Base-by-base conservation (phyloP, 1,139 yeast genomes). In the Kluyveromyces sp. region DNA sequence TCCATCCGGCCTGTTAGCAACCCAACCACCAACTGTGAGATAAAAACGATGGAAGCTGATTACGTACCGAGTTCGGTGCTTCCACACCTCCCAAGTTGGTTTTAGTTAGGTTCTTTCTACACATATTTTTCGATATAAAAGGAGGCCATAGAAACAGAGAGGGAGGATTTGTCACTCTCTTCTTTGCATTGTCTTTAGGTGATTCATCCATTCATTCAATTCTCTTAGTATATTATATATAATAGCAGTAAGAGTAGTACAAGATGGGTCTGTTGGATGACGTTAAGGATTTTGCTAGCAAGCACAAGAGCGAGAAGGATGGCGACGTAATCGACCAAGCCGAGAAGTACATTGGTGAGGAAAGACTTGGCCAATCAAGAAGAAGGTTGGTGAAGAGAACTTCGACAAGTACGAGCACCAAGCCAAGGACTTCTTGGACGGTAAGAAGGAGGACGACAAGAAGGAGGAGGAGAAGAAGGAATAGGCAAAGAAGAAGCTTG, bases 301-400 rank as follows among this genome's bases (percentile, higher is more conserved):
- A 43, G 39, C 39, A 33, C 21, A 15, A 15, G 26, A 31, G 39
- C 25, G 35, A 39, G 21, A 32, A 39, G 21, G 46, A 43, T 25
- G 43, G 39, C 29, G 43, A 43, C 25, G 7, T 43, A 8, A 27
- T 38, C 35, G n/a, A 26, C 29, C 39, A 35, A 30, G 46, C 46
- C 28, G 41, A 38, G 21, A 34, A 34, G 4, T 38, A 38, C 34
- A 10, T 38, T 10, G 41, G 41, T 25, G 46, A 39, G 34, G 35
- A 43, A 15, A 31, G 43, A 25, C 39, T 34, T 15, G 34, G 35
- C 33, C 7, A 39, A 42, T 37, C 39, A 43, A 42, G 41, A 30
- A 27, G 7, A 42, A 42, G 41, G 44, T 38, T 21, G 41, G 39
- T 10, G 44, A 40, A 33, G 43, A 40, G 7, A 40, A 40, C 43